Evolutionary conservation across 106 monocot genomes (phyloP), one percentile per base, ranked within the genome.

Genomic region (Amphibolis antarctica): DNA sequence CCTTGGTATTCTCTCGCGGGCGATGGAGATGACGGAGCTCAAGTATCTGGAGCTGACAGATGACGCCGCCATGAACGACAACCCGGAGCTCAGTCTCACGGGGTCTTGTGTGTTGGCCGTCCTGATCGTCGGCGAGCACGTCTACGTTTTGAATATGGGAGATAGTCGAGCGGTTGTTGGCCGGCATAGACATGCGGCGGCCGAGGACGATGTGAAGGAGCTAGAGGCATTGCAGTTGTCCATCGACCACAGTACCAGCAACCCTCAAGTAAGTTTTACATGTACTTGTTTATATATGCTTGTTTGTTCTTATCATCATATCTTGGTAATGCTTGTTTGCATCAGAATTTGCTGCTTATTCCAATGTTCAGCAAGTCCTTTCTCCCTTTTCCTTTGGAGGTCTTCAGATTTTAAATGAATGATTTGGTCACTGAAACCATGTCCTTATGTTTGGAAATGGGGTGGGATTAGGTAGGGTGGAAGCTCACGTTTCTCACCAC

Each of bases 81-180:
- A 83, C 20, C 92, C 92, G 12, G 92, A 93, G 76, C 42, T 93
- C 12, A 88, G 85, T 25, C 55, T 93, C 45, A 82, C 69, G 61
- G 92, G 92, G 3, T 88, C 92, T 0, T 93, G 92, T 70, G 44
- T 88, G 69, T 65, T 93, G 60, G 88, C 78, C 46, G 76, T 71
- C 28, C 50, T 93, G 55, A 74, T 93, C 73, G 85, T 78, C 71
- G 88, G 81, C 12, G 85, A 93, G 17, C 80, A 93, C 72, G 88
- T 93, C 30, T 93, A 88, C 70, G 82, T 85, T 23, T 85, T 93
- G 92, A 93, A 93, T 67, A 62, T 93, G 1, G 92, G 92, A 1
- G 92, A 93, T 60, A 85, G 88, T 64, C 77, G 88, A 10, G 92
- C 85, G 10, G 63, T 93, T 22, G 74, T 88, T 15, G 92, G 73